phyloP scores from a whole-genome alignment of 2,329 filamentous ascomycete genomes.

The Hortaea sp. region DNA sequence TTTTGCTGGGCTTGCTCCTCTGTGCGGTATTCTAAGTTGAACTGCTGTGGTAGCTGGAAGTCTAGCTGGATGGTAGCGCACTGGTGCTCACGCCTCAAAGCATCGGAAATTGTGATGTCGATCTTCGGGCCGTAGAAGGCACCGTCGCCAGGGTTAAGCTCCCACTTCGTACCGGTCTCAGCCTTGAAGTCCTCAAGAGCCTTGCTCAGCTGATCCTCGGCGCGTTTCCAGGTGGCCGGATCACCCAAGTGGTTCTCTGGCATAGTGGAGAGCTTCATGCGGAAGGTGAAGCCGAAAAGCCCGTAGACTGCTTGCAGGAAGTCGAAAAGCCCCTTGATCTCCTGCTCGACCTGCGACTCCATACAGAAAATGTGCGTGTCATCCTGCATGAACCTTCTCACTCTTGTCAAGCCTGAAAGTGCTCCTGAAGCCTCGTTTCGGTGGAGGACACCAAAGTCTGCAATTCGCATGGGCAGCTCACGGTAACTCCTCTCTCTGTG shows the following conservation, averaged over 20 bases:
- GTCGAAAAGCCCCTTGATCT: constrained; percentile 77
- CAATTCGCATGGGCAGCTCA: constrained; percentile 83
- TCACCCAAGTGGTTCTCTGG: constrained; percentile 83
- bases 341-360: constrained; percentile 63
- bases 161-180: constrained; percentile 61
- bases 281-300: constrained; percentile 80
- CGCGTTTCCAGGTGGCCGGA: constrained; percentile 77
- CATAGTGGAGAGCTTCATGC: constrained; percentile 85
- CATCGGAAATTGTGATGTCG: constrained; percentile 88
- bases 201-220: constrained; percentile 68
- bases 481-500: constrained; percentile 78
- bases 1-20: constrained; percentile 48
- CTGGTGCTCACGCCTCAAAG: constrained; percentile 72
- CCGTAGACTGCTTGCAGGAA: constrained; percentile 75
- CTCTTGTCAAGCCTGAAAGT: constrained; percentile 79
- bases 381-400: constrained; percentile 90
- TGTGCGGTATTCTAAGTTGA: constrained; percentile 78
- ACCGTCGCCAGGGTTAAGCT: constrained; percentile 86
- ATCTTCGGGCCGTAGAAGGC: constrained; percentile 99
- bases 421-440: constrained; percentile 92
- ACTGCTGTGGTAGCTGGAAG: constrained; percentile 76
- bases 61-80: constrained; percentile 93
- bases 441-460: constrained; percentile 92
- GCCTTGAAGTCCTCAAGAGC: constrained; percentile 69
- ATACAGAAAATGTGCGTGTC: constrained; percentile 95